Evolutionary conservation across 768 basidiomycete species (phyloP).

Genomic region (Amanita inopinata): DNA sequence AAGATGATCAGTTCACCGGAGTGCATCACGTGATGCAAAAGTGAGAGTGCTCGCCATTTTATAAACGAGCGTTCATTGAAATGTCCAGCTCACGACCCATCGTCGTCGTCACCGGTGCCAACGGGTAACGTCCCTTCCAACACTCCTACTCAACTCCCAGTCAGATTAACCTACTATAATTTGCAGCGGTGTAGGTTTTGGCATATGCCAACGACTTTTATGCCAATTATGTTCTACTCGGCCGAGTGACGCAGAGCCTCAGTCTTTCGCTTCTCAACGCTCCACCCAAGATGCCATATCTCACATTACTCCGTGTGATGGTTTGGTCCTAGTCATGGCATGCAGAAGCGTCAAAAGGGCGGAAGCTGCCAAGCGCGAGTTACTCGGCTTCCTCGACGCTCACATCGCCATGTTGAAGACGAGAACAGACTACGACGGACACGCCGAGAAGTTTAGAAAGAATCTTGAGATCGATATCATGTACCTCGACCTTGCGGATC

Average conservation of each 20-base stretch:
- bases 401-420: slow-evolving; percentile 32
- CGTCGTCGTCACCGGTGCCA: slow-evolving; percentile 63
- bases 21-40: too few relatives aligned
- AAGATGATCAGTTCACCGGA: too few relatives aligned
- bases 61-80: too few relatives aligned
- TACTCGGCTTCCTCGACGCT: slow-evolving; percentile 44
- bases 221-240: slow-evolving; percentile 45
- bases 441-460: slow-evolving; percentile 47
- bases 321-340: slow-evolving; percentile 70
- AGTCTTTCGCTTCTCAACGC: slow-evolving; percentile 26
- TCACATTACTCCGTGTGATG: slow-evolving; percentile 26
- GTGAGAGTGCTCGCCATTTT: too few relatives aligned
- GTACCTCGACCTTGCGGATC: slow-evolving; percentile 51
- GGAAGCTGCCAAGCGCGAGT: slow-evolving; percentile 44
- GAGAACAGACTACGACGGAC: slow-evolving; percentile 33
- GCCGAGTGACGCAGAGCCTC: slow-evolving; percentile 43
- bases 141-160: background rate
- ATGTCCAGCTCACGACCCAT: slow-evolving; percentile 34
- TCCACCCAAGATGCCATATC: slow-evolving; percentile 11
- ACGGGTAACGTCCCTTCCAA: slow-evolving; percentile 33
- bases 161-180: background rate
- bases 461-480: slow-evolving; percentile 54
- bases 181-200: slow-evolving; percentile 72
- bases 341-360: slow-evolving; percentile 63
- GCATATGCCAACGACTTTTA: slow-evolving; percentile 72